These are phyloP conservation scores for Scytalidium lignicola DNA, from an alignment of 2,329 filamentous ascomycete species.

Conservation along the genomic window DNA sequence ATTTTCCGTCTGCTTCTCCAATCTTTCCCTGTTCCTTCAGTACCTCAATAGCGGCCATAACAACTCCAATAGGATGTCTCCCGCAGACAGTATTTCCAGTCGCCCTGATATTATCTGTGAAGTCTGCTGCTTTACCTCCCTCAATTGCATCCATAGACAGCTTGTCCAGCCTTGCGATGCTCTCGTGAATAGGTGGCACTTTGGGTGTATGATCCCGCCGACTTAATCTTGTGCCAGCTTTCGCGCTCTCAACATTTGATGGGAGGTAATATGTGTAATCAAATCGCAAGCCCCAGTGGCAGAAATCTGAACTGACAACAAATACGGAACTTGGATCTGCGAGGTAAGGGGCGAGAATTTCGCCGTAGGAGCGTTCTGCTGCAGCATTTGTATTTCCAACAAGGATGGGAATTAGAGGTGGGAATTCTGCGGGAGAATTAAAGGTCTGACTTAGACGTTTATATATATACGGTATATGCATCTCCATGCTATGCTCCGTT, in stretches of 20 bases:
- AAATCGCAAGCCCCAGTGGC: constrained; percentile 88
- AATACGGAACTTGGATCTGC: constrained; percentile 72
- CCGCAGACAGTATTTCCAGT: constrained; percentile 94
- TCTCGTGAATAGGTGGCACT: constrained; percentile 67
- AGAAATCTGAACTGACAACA: constrained; percentile 91
- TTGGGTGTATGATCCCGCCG: constrained; percentile 28
- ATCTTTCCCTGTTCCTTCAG: constrained; percentile 38
- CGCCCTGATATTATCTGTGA: constrained; percentile 60
- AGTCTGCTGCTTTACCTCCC: constrained; percentile 64
- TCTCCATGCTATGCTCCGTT: constrained; percentile 88
- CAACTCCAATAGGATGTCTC: constrained; percentile 86
- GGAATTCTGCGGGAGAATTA: constrained; percentile 50
- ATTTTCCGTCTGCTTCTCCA: constrained; percentile 25
- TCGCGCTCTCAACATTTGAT: constrained; percentile 36
- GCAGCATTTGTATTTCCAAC: constrained; percentile 66
- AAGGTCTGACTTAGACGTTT: constrained; percentile 59
- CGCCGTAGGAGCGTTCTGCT: constrained; percentile 65
- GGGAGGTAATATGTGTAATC: constrained; percentile 74
- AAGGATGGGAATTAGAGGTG: constrained; percentile 78
- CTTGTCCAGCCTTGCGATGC: constrained; percentile 74
- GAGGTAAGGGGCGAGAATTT: constrained; percentile 72
- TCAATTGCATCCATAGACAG: constrained; percentile 81
- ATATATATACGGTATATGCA: constrained; percentile 93
- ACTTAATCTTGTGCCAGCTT: constrained; percentile 31
- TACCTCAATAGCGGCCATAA: constrained; percentile 80